phyloP scores from a whole-genome alignment of 1,139 yeast species.

The Petasospora fabianii region DNA sequence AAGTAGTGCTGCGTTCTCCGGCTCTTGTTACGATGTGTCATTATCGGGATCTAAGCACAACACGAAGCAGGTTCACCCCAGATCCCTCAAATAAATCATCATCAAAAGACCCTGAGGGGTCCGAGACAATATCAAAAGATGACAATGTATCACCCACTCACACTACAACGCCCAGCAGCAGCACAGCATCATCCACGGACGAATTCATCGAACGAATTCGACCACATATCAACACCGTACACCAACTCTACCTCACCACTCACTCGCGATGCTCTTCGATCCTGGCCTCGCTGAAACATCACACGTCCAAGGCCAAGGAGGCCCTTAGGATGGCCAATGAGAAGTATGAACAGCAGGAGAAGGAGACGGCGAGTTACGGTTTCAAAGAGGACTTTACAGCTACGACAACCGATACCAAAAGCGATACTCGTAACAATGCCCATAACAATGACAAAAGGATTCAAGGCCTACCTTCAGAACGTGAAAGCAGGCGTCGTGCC shows the following conservation, averaged over 20 bases:
- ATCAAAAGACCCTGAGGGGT: neutral
- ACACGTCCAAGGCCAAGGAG: slow-evolving; percentile 30
- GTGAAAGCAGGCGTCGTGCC: slow-evolving; percentile 38
- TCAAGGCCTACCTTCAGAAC: slow-evolving; percentile 39
- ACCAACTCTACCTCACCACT: slow-evolving; percentile 16
- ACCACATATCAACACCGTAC: slow-evolving; percentile 22
- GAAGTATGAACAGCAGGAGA: slow-evolving; percentile 33
- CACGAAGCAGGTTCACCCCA: neutral
- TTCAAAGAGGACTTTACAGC: slow-evolving; percentile 32
- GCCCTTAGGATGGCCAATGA: slow-evolving; percentile 34
- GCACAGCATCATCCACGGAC: slow-evolving; percentile 8
- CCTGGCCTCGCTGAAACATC: slow-evolving; percentile 21
- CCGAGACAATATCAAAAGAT: neutral
- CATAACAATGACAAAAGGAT: slow-evolving; percentile 21
- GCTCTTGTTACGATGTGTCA: neutral
- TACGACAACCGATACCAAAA: neutral
- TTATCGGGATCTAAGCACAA: neutral
- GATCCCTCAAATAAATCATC: neutral
- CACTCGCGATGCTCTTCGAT: slow-evolving; percentile 13
- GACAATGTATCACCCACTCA: neutral
- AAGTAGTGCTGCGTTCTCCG: too few species aligned
- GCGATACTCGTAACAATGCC: too few species aligned
- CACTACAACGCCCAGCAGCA: too few species aligned
- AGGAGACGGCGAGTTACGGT: slow-evolving; percentile 28
- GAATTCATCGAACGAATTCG: slow-evolving; percentile 17